Conservation (phyloP, 352 stramenopile genomes). For the Globisporangium camurandrum region DNA sequence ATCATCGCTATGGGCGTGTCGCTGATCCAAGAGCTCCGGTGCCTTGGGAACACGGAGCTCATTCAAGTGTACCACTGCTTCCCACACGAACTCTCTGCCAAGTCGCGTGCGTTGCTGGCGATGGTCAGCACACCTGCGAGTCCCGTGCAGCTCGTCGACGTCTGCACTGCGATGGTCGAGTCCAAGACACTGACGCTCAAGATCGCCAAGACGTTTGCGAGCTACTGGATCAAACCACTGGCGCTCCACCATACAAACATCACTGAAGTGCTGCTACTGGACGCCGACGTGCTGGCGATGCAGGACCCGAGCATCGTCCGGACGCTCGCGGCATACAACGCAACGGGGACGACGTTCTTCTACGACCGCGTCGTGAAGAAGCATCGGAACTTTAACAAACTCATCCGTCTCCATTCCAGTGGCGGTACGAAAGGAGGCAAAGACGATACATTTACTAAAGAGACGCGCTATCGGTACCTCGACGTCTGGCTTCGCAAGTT, state of each 20-base stretch:
- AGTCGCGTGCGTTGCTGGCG: constrained; percentile 25
- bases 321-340: constrained; percentile 25
- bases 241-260: constrained; percentile 38
- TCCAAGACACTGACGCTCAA: constrained; percentile 16
- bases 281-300: constrained; percentile 38
- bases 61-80: constrained; percentile 58
- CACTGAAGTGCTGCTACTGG: constrained; percentile 39
- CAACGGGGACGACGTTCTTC: constrained; percentile 62
- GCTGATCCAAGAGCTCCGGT: constrained; percentile 42
- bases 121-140: constrained; percentile 21
- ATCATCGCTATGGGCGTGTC: constrained; percentile 36
- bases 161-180: constrained; percentile 23
- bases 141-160: constrained; percentile 34
- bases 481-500: constrained; percentile 48
- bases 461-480: constrained; percentile 27
- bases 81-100: constrained; percentile 24
- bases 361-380: constrained; percentile 59
- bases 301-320: constrained; percentile 35
- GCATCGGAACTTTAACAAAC: constrained; percentile 45
- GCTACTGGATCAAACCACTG: constrained; percentile 64
- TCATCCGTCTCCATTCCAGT: constrained; percentile 21
- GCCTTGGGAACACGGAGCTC: constrained; percentile 33
- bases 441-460: too few species aligned
- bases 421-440: too few species aligned
- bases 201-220: constrained; percentile 28